These are phyloP conservation scores for Murraya koenigii DNA, from an alignment of 345 rosid genomes.

Conservation along the genomic window DNA sequence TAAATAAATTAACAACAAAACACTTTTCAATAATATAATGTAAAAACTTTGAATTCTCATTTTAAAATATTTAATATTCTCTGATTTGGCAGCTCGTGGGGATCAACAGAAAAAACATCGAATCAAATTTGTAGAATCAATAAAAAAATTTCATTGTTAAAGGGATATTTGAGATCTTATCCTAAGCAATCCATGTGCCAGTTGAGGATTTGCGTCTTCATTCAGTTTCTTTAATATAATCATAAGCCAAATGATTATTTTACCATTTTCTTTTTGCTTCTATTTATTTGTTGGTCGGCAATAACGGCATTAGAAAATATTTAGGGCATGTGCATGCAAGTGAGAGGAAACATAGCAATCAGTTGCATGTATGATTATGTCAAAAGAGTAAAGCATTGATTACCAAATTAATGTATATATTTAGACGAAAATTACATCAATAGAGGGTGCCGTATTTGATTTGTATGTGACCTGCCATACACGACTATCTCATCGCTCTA, in stretches of 20 bases:
- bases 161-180: background rate
- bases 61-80: background rate
- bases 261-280: background rate
- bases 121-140: background rate
- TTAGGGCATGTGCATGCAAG: conserved; percentile 1
- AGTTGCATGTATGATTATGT: background rate
- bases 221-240: background rate
- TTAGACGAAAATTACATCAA: no score
- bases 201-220: background rate
- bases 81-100: conserved; percentile 3
- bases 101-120: conserved; percentile 12
- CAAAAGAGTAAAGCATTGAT: background rate
- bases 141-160: background rate
- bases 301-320: background rate
- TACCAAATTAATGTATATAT: no score
- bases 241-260: background rate
- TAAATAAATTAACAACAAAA: background rate
- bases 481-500: no score
- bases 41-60: background rate
- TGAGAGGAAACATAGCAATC: background rate
- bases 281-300: conserved; percentile 7
- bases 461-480: background rate
- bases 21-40: background rate
- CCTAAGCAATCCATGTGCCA: conserved; percentile 7
- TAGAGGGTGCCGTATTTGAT: no score